These are phyloP conservation scores for Psilocybe mexicana DNA, from an alignment of 1,284 basidiomycete genomes.

Conservation along the genomic window DNA sequence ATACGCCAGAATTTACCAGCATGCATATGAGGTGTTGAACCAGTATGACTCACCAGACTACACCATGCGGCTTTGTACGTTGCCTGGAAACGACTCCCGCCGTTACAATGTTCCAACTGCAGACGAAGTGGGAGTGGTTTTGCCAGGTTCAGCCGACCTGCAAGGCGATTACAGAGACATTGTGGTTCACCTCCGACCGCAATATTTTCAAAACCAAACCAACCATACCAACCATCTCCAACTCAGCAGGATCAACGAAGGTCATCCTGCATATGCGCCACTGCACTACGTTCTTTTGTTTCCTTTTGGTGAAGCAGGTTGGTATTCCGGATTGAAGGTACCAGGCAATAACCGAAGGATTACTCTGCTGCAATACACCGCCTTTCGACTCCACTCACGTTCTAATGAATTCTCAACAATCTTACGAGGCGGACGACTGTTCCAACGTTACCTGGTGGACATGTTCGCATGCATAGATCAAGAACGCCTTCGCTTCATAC, in stretches of 20 bases:
- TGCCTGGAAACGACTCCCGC: no score
- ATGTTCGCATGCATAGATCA: constrained; percentile 25
- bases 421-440: constrained; percentile 37
- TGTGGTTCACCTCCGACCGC: neutral
- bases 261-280: constrained; percentile 20
- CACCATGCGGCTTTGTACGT: no score
- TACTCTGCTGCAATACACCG: constrained; percentile 30
- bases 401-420: constrained; percentile 29
- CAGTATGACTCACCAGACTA: no score
- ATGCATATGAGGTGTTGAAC: no score
- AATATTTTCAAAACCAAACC: neutral
- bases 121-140: neutral
- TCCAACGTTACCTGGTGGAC: constrained; percentile 42
- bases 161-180: neutral
- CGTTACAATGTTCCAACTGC: neutral
- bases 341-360: constrained; percentile 17
- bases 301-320: constrained; percentile 36
- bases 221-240: neutral
- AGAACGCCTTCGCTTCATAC: neutral
- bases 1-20: no score
- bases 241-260: constrained; percentile 14
- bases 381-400: constrained; percentile 33
- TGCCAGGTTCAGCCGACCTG: neutral
- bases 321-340: constrained; percentile 33
- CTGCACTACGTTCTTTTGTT: constrained; percentile 23